phyloP scores from a whole-genome alignment of 23 red algal species.

The Porphyridium purpureum region DNA sequence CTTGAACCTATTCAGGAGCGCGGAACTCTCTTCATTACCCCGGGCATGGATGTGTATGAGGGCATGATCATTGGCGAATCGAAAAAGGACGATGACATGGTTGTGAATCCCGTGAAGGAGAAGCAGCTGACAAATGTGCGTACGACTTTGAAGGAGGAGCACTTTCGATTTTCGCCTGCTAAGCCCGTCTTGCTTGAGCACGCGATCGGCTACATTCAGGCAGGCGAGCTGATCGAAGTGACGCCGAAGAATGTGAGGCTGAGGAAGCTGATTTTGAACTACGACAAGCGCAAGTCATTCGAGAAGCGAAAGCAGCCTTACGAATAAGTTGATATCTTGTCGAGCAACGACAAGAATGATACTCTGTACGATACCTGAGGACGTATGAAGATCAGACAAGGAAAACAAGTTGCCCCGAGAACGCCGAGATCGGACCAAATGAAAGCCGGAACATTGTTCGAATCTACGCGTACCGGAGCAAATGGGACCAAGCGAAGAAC shows the following conservation, averaged over 20 bases:
- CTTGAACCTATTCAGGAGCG: slow-evolving; percentile 1
- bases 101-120: not conserved
- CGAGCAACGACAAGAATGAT: too few species aligned
- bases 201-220: not conserved
- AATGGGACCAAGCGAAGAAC: too few species aligned
- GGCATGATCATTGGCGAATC: slow-evolving; percentile 6
- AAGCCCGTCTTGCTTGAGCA: not conserved
- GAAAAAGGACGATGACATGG: slow-evolving; percentile 1
- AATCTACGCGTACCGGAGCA: too few species aligned
- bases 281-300: too few species aligned
- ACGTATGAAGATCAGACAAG: too few species aligned
- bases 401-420: too few species aligned
- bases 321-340: too few species aligned
- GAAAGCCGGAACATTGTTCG: too few species aligned
- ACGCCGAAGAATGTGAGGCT: not conserved
- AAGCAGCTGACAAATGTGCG: slow-evolving; percentile 13
- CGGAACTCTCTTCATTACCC: not conserved
- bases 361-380: too few species aligned
- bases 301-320: too few species aligned
- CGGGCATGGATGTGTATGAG: slow-evolving; percentile 5
- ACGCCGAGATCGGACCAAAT: too few species aligned
- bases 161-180: not conserved
- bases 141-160: not conserved
- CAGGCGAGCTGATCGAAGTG: not conserved
- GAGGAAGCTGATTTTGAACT: not conserved